Percentiles rank a stretch among this genome's conserved stretches.
Evolutionary conservation across 2,329 filamentous ascomycete genomes (phyloP).

Genomic region (Stylonectria norvegica): DNA sequence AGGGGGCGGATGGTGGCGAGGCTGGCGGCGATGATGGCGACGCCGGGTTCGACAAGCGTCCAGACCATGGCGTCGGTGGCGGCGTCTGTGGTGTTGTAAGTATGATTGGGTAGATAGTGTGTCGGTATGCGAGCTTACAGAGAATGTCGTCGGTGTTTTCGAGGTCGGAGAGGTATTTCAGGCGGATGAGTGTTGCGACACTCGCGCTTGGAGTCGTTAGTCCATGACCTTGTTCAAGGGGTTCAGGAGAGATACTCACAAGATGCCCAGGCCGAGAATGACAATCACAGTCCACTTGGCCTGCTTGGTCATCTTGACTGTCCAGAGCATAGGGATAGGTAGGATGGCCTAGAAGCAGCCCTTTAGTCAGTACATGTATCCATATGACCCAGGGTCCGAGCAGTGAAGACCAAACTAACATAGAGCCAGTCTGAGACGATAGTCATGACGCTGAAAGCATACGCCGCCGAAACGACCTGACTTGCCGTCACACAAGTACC

Average conservation of each 20-base stretch:
- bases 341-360: slow-evolving; percentile 40
- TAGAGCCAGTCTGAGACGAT: slow-evolving; percentile 55
- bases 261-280: slow-evolving; percentile 49
- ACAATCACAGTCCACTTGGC: slow-evolving; percentile 50
- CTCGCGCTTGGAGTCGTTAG: slow-evolving; percentile 42
- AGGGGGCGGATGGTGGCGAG: slow-evolving; percentile 54
- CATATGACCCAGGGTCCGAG: not conserved
- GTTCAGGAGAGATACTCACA: slow-evolving; percentile 32
- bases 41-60: slow-evolving; percentile 55
- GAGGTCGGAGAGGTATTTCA: slow-evolving; percentile 47
- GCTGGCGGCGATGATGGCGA: slow-evolving; percentile 53
- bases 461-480: slow-evolving; percentile 46
- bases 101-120: too few species aligned
- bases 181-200: slow-evolving; percentile 50
- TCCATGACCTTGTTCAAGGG: not conserved
- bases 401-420: slow-evolving; percentile 26
- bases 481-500: slow-evolving; percentile 42
- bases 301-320: slow-evolving; percentile 50
- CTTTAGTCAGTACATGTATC: slow-evolving; percentile 7
- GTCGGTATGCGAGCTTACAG: slow-evolving; percentile 36
- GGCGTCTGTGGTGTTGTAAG: too few species aligned
- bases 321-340: slow-evolving; percentile 54
- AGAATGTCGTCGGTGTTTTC: slow-evolving; percentile 45
- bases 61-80: slow-evolving; percentile 53
- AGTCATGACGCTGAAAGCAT: slow-evolving; percentile 50